A percentile compares a stretch with the other conserved stretches of the same genome.
phyloP scores from a whole-genome alignment of 768 basidiomycete genomes.

The Tricholoma hemisulphureum region DNA sequence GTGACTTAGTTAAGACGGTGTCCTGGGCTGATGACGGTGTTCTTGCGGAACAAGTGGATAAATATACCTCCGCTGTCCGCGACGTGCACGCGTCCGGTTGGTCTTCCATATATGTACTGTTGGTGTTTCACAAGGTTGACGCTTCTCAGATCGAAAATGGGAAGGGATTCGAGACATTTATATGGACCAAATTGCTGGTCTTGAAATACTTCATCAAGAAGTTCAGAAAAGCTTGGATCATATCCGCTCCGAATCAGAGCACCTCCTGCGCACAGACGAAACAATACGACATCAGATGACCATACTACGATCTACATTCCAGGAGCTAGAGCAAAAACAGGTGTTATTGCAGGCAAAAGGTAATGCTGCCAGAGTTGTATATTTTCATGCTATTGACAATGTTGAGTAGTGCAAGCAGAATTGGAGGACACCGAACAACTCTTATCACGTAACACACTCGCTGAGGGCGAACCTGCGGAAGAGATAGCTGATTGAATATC shows the following conservation, averaged over 20 bases:
- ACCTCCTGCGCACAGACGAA: conserved; percentile 42
- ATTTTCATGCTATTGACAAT: background rate
- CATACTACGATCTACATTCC: conserved; percentile 38
- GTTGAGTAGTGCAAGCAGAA: conserved; percentile 39
- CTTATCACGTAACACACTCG: conserved; percentile 27
- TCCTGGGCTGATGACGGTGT: conserved; percentile 75
- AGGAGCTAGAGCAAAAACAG: conserved; percentile 43
- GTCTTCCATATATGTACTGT: conserved; percentile 6
- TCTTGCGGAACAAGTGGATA: conserved; percentile 54
- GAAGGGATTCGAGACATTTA: conserved; percentile 56
- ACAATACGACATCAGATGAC: conserved; percentile 40
- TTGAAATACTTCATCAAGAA: conserved; percentile 55
- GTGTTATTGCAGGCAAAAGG: conserved; percentile 43
- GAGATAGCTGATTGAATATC: background rate
- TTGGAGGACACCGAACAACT: conserved; percentile 40
- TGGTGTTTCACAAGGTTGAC: background rate
- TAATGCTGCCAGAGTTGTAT: conserved; percentile 14
- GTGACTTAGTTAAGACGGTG: conserved; percentile 62
- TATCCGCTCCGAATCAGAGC: conserved; percentile 43
- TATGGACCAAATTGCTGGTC: conserved; percentile 58
- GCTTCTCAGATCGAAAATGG: conserved; percentile 53
- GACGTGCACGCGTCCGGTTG: conserved; percentile 40
- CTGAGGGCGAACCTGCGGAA: background rate
- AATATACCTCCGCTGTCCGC: conserved; percentile 40
- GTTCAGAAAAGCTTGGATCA: conserved; percentile 46